Conservation (phyloP, 2,329 filamentous ascomycete species). For the Talaromyces funiculosus region DNA sequence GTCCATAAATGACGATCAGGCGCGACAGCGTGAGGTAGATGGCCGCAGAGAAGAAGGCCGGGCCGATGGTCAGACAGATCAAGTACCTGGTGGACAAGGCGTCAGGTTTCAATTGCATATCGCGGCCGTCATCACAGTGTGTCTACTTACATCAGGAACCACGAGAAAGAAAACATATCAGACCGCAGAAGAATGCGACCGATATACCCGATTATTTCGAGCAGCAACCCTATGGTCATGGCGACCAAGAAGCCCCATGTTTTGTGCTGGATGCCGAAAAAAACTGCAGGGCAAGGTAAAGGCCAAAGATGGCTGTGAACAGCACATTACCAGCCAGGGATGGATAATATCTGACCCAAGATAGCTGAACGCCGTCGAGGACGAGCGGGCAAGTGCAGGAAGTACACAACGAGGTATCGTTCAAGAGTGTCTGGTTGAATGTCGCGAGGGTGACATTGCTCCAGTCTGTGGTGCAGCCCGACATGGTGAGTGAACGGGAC, state of each 20-base stretch:
- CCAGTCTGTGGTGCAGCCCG: not conserved
- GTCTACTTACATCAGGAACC: not conserved
- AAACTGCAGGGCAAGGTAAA: not conserved
- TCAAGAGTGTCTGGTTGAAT: not conserved
- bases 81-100: not conserved
- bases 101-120: not conserved
- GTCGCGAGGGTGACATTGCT: not conserved
- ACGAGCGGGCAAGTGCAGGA: not conserved
- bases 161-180: not conserved
- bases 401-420: not conserved
- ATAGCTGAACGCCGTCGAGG: not conserved
- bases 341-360: not conserved
- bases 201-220: not conserved
- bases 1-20: not conserved
- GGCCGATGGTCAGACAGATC: not conserved
- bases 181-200: not conserved
- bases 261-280: not conserved
- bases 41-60: not conserved
- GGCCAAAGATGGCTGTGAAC: not conserved
- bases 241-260: not conserved
- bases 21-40: not conserved
- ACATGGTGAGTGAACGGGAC: not conserved
- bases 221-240: not conserved
- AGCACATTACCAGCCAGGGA: not conserved
- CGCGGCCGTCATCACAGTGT: not conserved